phyloP scores from a whole-genome alignment of 1,139 yeast genomes.

The Zygosaccharomyces sapae region DNA sequence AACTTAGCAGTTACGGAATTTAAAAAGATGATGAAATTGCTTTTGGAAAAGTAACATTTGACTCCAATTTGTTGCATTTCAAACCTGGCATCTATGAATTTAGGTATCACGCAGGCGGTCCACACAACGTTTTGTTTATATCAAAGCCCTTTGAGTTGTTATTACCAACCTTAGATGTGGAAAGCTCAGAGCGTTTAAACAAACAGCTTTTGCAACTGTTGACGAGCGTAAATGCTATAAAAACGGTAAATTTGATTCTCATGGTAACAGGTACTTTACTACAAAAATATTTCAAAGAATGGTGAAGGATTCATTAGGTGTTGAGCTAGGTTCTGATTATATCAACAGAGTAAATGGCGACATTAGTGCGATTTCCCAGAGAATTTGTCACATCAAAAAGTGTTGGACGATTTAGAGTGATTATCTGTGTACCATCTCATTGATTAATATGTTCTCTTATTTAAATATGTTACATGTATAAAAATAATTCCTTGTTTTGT shows the following conservation, averaged over 20 bases:
- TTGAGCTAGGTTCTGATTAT: conserved; percentile 37
- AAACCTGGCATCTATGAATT: conserved; percentile 73
- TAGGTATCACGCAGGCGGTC: conserved; percentile 65
- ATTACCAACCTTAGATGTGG: conserved; percentile 43
- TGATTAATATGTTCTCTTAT: not conserved
- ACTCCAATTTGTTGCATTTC: conserved; percentile 53
- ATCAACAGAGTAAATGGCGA: conserved; percentile 36
- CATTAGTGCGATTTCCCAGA: conserved; percentile 30
- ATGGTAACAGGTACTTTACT: conserved; percentile 26
- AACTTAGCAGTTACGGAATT: conserved; percentile 26
- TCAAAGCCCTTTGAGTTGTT: conserved; percentile 70
- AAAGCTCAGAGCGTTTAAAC: conserved; percentile 28
- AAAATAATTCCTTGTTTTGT: not conserved
- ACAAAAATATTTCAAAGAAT: conserved; percentile 25
- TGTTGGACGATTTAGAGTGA: conserved; percentile 31
- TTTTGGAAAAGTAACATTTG: conserved; percentile 52
- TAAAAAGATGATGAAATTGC: conserved; percentile 32
- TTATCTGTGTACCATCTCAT: not conserved
- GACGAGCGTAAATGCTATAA: conserved; percentile 22
- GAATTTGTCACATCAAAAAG: conserved; percentile 36
- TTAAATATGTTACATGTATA: not conserved
- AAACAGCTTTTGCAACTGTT: conserved; percentile 23
- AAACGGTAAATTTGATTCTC: conserved; percentile 18
- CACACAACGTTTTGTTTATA: conserved; percentile 66
- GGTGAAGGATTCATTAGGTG: conserved; percentile 34